phyloP scores from a whole-genome alignment of 2,329 filamentous ascomycete genomes.

The Colletotrichum spaethianum region DNA sequence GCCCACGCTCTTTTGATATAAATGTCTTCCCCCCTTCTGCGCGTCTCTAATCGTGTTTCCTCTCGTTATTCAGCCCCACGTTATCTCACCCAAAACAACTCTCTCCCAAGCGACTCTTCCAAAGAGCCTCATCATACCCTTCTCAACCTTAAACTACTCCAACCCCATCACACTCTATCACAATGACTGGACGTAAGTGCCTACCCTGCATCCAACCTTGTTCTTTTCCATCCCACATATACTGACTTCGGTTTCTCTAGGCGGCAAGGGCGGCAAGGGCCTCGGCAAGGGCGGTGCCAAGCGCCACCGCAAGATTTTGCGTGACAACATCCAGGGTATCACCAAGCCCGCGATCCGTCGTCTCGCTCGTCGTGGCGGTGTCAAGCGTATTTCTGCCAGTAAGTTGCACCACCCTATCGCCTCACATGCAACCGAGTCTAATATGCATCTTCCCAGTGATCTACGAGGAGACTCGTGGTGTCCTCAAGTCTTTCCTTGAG shows the following conservation, averaged over 20 bases:
- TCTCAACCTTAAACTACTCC: not conserved
- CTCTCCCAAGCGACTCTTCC: not conserved
- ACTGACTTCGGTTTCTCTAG: slow-evolving; percentile 61
- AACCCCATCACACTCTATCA: slow-evolving; percentile 56
- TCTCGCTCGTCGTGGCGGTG: slow-evolving; percentile 99
- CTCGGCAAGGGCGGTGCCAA: slow-evolving; percentile 99
- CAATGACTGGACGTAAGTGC: slow-evolving; percentile 81
- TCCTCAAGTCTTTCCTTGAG: slow-evolving; percentile 85
- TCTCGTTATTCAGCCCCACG: slow-evolving; percentile 23
- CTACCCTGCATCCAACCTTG: slow-evolving; percentile 29
- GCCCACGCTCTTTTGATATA: slow-evolving; percentile 33
- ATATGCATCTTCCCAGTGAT: slow-evolving; percentile 67
- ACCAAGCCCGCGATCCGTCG: slow-evolving; percentile 98
- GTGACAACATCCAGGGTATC: slow-evolving; percentile 99
- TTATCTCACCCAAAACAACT: slow-evolving; percentile 19
- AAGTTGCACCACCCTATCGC: slow-evolving; percentile 51
- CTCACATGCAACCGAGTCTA: not conserved
- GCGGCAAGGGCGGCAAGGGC: slow-evolving; percentile 96
- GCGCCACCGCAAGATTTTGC: slow-evolving; percentile 99
- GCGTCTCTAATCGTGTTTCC: not conserved
- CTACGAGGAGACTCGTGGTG: slow-evolving; percentile 84
- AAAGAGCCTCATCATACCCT: slow-evolving; percentile 6
- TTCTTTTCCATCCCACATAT: not conserved
- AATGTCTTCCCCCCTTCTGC: slow-evolving; percentile 36
- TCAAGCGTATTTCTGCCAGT: slow-evolving; percentile 99